phyloP scores from a whole-genome alignment of 768 basidiomycete genomes.

The Coprinellus micaceus region DNA sequence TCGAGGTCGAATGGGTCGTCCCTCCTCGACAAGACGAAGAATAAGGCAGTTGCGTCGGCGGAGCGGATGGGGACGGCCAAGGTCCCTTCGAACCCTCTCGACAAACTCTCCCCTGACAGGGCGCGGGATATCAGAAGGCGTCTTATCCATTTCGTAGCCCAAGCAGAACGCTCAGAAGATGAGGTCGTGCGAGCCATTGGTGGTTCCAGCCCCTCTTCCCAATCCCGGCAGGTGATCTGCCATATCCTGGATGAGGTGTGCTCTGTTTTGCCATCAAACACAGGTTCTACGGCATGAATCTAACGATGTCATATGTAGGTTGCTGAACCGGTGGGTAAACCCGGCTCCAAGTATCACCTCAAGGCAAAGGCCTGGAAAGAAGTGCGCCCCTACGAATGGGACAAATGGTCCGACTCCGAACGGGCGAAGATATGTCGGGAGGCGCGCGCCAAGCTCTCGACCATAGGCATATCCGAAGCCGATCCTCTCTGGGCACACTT shows the following conservation, averaged over 20 bases:
- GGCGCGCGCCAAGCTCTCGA: slow-evolving; percentile 45
- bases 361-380: slow-evolving; percentile 60
- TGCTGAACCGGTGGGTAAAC: slow-evolving; percentile 39
- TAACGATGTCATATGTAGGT: slow-evolving; percentile 33
- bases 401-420: slow-evolving; percentile 44
- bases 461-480: slow-evolving; percentile 52
- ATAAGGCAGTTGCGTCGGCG: slow-evolving; percentile 22
- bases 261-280: neutral
- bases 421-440: slow-evolving; percentile 47
- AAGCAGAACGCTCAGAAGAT: slow-evolving; percentile 46
- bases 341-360: slow-evolving; percentile 45
- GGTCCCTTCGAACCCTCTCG: slow-evolving; percentile 22
- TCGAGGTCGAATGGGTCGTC: slow-evolving; percentile 3
- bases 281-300: neutral
- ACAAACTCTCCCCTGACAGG: slow-evolving; percentile 16
- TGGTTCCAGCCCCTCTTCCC: slow-evolving; percentile 31
- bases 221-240: slow-evolving; percentile 40
- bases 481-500: slow-evolving; percentile 65
- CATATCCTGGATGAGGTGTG: slow-evolving; percentile 49
- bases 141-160: slow-evolving; percentile 52
- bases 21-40: slow-evolving; percentile 26
- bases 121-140: slow-evolving; percentile 32
- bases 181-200: slow-evolving; percentile 47
- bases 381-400: slow-evolving; percentile 66
- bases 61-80: slow-evolving; percentile 20